Evolutionary conservation across 2,329 filamentous ascomycete species (phyloP).

Genomic region (Ascochyta rabiei): DNA sequence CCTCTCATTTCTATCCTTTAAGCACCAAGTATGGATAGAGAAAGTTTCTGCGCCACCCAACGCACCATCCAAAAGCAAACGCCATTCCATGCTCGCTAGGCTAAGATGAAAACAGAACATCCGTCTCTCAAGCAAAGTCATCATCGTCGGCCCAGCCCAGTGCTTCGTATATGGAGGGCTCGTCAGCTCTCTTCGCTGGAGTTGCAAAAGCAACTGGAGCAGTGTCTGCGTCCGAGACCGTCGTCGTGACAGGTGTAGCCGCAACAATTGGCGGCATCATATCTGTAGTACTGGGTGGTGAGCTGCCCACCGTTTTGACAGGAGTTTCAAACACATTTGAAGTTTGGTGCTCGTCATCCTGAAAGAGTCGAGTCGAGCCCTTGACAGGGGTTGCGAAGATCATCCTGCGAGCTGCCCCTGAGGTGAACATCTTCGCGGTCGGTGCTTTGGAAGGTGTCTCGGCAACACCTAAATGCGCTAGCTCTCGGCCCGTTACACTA

Average conservation of each 20-base stretch:
- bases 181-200: conserved; percentile 19
- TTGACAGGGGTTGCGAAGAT: conserved; percentile 46
- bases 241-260: conserved; percentile 29
- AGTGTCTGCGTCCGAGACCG: background rate
- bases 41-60: conserved; percentile 21
- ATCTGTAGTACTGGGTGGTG: conserved; percentile 13
- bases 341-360: conserved; percentile 7
- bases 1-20: background rate
- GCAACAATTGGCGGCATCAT: conserved; percentile 18
- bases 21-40: background rate
- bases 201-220: conserved; percentile 16
- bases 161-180: conserved; percentile 49
- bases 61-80: conserved; percentile 19
- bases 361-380: conserved; percentile 8
- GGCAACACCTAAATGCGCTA: conserved; percentile 41
- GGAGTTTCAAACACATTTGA: conserved; percentile 32
- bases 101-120: conserved; percentile 26
- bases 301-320: conserved; percentile 24
- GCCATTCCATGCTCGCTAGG: conserved; percentile 39
- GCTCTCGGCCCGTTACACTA: conserved; percentile 36
- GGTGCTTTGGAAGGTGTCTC: conserved; percentile 53
- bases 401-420: conserved; percentile 31
- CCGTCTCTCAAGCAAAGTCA: conserved; percentile 24
- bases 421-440: conserved; percentile 35
- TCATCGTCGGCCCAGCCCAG: conserved; percentile 56